A percentile compares a stretch with the other conserved stretches of the same genome.
These are phyloP conservation scores for Graphilbum fragrans DNA, from an alignment of 2,329 filamentous ascomycete genomes.

Conservation along the genomic window DNA sequence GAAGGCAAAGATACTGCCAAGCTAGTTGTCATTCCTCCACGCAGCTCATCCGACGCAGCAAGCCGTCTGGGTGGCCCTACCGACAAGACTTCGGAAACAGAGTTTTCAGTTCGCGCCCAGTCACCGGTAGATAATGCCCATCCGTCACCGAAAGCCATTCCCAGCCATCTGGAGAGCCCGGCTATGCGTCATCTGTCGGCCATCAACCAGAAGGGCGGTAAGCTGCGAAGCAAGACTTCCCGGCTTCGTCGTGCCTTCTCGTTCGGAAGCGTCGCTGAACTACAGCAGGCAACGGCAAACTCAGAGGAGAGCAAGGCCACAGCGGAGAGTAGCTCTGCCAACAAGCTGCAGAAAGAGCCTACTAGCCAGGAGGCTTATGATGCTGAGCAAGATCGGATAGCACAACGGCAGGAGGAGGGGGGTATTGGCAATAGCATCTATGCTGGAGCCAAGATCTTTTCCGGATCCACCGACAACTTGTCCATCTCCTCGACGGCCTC, in stretches of 20 bases:
- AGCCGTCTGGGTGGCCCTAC: slow-evolving; percentile 39
- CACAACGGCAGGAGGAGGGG: slow-evolving; percentile 79
- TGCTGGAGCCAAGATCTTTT: slow-evolving; percentile 72
- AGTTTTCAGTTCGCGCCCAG: too few relatives aligned
- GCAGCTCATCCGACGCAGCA: slow-evolving; percentile 49
- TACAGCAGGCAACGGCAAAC: slow-evolving; percentile 56
- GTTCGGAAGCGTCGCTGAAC: slow-evolving; percentile 88
- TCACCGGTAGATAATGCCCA: not conserved
- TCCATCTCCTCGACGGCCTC: slow-evolving; percentile 85
- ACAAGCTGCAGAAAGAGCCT: slow-evolving; percentile 56
- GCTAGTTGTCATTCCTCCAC: slow-evolving; percentile 45
- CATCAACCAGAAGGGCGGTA: slow-evolving; percentile 70
- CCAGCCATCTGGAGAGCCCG: slow-evolving; percentile 42
- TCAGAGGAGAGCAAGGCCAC: slow-evolving; percentile 34
- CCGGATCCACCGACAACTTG: slow-evolving; percentile 86
- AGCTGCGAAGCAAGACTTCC: slow-evolving; percentile 73
- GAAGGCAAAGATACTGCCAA: slow-evolving; percentile 38
- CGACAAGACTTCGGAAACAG: not conserved
- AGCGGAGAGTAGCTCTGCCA: slow-evolving; percentile 14
- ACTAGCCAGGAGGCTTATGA: slow-evolving; percentile 55
- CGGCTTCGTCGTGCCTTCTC: slow-evolving; percentile 85
- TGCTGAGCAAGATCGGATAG: slow-evolving; percentile 83
- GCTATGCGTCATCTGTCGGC: slow-evolving; percentile 78
- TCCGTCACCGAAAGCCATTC: slow-evolving; percentile 2
- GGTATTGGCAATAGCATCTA: slow-evolving; percentile 93